Conservation (phyloP, 2,329 filamentous ascomycete species). For the Ceratocystis smalleyi region DNA sequence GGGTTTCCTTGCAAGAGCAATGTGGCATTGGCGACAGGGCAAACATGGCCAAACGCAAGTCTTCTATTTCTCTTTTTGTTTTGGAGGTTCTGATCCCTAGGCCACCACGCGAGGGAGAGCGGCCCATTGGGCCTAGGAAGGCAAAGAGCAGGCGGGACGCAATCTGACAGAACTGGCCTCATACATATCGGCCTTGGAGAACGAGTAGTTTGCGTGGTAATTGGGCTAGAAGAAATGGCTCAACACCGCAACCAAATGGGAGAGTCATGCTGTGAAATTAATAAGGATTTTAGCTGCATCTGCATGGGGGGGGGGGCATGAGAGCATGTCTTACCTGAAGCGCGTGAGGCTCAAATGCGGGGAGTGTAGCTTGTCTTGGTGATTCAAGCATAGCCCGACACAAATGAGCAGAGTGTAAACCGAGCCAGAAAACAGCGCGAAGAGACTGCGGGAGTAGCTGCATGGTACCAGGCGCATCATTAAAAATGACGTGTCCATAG, state of each 20-base stretch:
- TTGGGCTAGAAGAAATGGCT: not conserved
- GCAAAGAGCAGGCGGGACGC: not conserved
- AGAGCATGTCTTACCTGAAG: not conserved
- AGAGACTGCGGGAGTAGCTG: not conserved
- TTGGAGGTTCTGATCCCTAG: too few relatives aligned
- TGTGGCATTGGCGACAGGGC: not conserved
- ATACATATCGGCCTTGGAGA: not conserved
- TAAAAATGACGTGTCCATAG: not conserved
- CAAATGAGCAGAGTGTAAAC: not conserved
- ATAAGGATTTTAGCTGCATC: not conserved
- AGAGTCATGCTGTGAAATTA: not conserved
- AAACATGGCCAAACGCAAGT: not conserved
- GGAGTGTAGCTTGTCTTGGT: not conserved
- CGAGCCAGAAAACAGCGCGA: not conserved
- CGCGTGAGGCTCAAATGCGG: not conserved
- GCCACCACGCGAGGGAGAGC: not conserved
- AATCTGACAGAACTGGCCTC: not conserved
- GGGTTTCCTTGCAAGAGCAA: not conserved
- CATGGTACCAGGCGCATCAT: not conserved
- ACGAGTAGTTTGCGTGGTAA: not conserved
- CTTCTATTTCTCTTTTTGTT: not conserved
- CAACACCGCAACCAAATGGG: not conserved
- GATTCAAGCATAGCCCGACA: not conserved
- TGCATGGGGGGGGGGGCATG: not conserved
- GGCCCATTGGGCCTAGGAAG: not conserved